Conservation (phyloP, 73 alveolate genomes). For the Stentor roeselii region DNA sequence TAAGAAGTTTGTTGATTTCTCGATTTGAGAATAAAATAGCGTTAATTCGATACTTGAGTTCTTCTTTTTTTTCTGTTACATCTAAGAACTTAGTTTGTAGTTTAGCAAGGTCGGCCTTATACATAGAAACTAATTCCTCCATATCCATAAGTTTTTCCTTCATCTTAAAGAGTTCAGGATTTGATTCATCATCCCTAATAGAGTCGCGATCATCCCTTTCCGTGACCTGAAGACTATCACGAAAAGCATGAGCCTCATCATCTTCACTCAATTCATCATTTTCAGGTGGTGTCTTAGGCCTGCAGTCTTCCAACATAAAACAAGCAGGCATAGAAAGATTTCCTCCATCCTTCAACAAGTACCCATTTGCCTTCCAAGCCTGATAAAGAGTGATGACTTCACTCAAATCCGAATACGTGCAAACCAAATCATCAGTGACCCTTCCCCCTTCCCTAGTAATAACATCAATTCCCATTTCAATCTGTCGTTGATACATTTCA, state of each 20-base stretch:
- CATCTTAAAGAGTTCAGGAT: background rate
- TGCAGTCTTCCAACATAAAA: background rate
- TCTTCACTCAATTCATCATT: background rate
- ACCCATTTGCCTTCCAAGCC: background rate
- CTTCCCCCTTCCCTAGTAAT: background rate
- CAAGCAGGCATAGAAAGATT: background rate
- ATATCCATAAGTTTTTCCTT: background rate
- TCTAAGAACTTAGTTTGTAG: background rate
- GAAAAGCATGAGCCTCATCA: background rate
- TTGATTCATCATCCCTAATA: background rate
- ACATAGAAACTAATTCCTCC: conserved; percentile 3
- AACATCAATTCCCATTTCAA: background rate
- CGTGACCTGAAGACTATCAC: background rate
- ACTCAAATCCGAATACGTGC: background rate
- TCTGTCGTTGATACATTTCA: background rate
- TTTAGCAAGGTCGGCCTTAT: conserved; percentile 2
- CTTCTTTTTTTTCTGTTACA: background rate
- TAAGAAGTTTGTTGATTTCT: background rate
- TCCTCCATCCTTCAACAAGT: background rate
- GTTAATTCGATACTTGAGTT: background rate
- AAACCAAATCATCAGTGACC: background rate
- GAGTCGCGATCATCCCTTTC: background rate
- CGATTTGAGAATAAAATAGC: background rate
- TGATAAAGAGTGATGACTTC: background rate
- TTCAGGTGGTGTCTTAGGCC: background rate